phyloP scores from a whole-genome alignment of 805 yeast species.

The Candida michaelii region DNA sequence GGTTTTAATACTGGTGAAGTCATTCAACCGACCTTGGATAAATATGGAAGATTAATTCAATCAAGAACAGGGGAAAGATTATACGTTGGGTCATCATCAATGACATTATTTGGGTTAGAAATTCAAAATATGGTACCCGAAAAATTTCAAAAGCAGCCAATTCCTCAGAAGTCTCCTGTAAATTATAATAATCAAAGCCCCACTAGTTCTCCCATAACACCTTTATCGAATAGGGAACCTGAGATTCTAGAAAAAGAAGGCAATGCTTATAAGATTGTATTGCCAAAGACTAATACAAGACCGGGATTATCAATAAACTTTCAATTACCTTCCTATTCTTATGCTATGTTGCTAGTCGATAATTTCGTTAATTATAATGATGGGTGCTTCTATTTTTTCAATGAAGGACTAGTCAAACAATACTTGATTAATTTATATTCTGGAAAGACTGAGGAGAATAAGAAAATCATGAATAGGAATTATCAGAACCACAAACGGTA shows the following conservation, averaged over 20 bases:
- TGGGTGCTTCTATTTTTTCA: constrained; percentile 82
- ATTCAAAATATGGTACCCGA: constrained; percentile 62
- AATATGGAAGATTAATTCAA: constrained; percentile 68
- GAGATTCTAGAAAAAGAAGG: constrained; percentile 70
- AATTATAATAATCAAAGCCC: constrained; percentile 8
- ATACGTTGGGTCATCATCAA: constrained; percentile 79
- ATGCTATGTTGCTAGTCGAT: constrained; percentile 72
- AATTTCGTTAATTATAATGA: constrained; percentile 77
- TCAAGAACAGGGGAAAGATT: constrained; percentile 74
- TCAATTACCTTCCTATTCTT: constrained; percentile 72
- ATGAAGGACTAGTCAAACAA: constrained; percentile 74
- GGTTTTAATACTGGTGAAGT: constrained; percentile 42
- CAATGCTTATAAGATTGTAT: constrained; percentile 67
- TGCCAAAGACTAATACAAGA: constrained; percentile 65
- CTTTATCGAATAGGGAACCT: constrained; percentile 43
- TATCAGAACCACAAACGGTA: constrained; percentile 22
- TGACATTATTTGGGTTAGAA: constrained; percentile 78
- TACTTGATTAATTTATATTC: constrained; percentile 64
- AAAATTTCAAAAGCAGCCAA: constrained; percentile 12
- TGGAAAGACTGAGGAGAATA: constrained; percentile 42
- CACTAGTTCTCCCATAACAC: constrained; percentile 5
- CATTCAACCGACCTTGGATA: constrained; percentile 69
- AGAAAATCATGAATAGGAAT: constrained; percentile 37
- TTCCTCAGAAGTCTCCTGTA: not conserved
- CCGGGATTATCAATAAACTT: constrained; percentile 71